phyloP scores from a whole-genome alignment of 306 rosid species.

The Cucumis cinereus region DNA sequence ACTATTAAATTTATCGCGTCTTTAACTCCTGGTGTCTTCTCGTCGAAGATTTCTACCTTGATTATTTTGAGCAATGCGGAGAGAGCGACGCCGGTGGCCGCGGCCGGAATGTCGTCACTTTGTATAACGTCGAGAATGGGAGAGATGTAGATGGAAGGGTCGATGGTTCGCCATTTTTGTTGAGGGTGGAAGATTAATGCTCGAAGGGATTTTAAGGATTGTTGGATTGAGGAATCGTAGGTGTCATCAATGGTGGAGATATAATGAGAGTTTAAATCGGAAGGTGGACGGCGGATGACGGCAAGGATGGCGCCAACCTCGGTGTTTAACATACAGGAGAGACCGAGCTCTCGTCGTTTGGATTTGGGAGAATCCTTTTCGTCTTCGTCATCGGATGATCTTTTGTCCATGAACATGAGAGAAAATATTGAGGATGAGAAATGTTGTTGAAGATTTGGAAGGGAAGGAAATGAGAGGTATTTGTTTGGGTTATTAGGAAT shows the following conservation, averaged over 20 bases:
- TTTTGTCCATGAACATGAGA: background rate
- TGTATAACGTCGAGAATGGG: constrained; percentile 74
- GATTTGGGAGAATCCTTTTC: background rate
- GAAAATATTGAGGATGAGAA: background rate
- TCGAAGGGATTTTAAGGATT: constrained; percentile 63
- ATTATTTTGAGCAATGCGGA: constrained; percentile 58
- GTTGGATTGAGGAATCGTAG: constrained; percentile 34
- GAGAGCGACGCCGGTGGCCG: constrained; percentile 67
- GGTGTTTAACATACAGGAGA: constrained; percentile 86
- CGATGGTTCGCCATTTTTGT: constrained; percentile 64
- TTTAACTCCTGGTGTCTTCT: constrained; percentile 45
- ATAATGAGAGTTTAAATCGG: constrained; percentile 23
- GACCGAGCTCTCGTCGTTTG: constrained; percentile 41
- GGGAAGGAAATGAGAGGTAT: background rate
- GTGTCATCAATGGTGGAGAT: constrained; percentile 20
- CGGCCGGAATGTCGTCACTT: constrained; percentile 55
- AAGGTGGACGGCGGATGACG: constrained; percentile 46
- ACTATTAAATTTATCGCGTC: constrained; percentile 45
- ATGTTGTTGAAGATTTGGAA: background rate
- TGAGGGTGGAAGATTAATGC: constrained; percentile 61
- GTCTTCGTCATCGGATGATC: background rate
- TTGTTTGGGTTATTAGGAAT: background rate
- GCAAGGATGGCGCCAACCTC: constrained; percentile 78
- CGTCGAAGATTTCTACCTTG: constrained; percentile 54
- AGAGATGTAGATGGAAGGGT: constrained; percentile 54